Base-by-base conservation (phyloP, 2,329 filamentous ascomycete species). In the Monilinia polystroma region DNA sequence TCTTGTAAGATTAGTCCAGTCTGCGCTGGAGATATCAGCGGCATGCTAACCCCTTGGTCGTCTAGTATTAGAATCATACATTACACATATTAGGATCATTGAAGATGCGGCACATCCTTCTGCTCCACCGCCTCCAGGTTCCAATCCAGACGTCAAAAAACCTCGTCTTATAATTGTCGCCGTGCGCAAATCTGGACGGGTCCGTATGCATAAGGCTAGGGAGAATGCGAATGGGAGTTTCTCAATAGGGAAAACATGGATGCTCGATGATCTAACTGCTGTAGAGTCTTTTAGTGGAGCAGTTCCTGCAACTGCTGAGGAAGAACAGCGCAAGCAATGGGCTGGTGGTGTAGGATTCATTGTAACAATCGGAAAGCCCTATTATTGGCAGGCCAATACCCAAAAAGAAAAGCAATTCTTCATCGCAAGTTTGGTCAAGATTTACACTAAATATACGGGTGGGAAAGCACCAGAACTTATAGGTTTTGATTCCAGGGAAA, bases 331-430 rank as follows among this genome's bases (percentile, higher is more conserved):
- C 55, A 86, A 87, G 72, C 79, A 90, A 76, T 96, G 91, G 91
- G 94, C 92, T 29, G 89, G 90, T 63, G 89, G 89, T 67, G 87
- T 87, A 55, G 95, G 95, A 20, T 98, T 99, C 76, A 82, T 90
- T 35, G 92, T 98, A 62, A 95, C 89, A 1, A 85, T 99, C 38
- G 90, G 90, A 35, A 99, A 99, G 78, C 91, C 93, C 0, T 99
- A 99, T 79, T 99, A 95, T 78, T 99, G 95, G 95, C 88, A 96
- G 78, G 93, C 95, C 45, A 89, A 92, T 71, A 95, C 92, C 0
- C 85, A 91, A 64, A 97, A 97, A 80, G 95, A 99, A 80, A 98
- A 97, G 82, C 94, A 97, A 76, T 98, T 98, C 80, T 99, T 99
- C 79, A 95, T 99, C 74, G 93, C 91, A 45, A 97, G 93, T 78